phyloP scores from a whole-genome alignment of 179 eudicot genomes.

The Silene coronaria region DNA sequence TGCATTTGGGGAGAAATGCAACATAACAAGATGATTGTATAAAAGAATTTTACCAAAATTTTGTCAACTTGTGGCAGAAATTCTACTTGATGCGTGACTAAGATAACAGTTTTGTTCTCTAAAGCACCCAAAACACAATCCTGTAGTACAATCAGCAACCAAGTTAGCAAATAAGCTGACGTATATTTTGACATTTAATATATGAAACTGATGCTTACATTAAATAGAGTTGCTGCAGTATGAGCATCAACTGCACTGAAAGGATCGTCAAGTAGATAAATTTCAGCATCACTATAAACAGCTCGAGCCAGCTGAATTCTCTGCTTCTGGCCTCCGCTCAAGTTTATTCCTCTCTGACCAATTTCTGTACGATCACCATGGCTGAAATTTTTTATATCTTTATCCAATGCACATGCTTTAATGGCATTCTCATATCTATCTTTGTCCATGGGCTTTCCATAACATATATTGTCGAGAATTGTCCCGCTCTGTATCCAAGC shows the following conservation, averaged over 20 bases:
- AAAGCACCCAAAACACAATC: conserved; percentile 38
- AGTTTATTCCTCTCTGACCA: conserved; percentile 65
- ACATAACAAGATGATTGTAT: neutral
- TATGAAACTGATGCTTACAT: conserved; percentile 28
- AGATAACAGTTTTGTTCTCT: conserved; percentile 30
- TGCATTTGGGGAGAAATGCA: neutral
- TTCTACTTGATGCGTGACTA: conserved; percentile 50
- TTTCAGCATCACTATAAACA: conserved; percentile 62
- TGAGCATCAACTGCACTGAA: conserved; percentile 84
- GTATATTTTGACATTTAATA: neutral
- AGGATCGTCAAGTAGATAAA: conserved; percentile 72
- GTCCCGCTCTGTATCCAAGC: conserved; percentile 85
- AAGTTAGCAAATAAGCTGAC: neutral
- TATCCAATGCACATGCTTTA: conserved; percentile 50
- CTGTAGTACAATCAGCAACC: conserved; percentile 17
- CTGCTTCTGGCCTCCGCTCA: conserved; percentile 53
- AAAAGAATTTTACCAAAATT: conserved; percentile 26
- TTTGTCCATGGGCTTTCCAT: conserved; percentile 52
- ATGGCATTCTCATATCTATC: conserved; percentile 46
- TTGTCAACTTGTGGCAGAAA: conserved; percentile 34
- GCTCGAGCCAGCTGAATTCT: conserved; percentile 77
- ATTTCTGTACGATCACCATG: conserved; percentile 73
- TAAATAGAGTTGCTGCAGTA: conserved; percentile 58
- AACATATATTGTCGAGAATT: conserved; percentile 60
- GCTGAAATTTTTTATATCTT: conserved; percentile 48